Base-by-base conservation (phyloP, 305 asterid genomes). In the Rubia tinctorum region DNA sequence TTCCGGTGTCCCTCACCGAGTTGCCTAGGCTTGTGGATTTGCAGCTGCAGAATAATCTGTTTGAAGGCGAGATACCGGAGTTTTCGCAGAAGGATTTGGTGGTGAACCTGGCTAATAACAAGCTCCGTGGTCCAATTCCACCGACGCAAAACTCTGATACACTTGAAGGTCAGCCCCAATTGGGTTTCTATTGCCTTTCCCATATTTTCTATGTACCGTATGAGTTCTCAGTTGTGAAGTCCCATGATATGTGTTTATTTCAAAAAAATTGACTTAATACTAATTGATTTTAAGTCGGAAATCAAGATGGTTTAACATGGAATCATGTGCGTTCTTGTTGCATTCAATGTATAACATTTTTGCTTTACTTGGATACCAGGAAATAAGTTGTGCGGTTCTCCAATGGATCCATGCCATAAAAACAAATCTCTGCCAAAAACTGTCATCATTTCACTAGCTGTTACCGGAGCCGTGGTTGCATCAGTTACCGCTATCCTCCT, bases 71-170 rank as follows among this genome's bases (percentile, higher is more conserved):
- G 3, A 84, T 92, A 67, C 98, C 93, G 0, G 88, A 86, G 27
- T 86, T 92, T 83, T 56, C 73, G 84, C 98, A 86, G 83, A 49
- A 43, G 68, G 70, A 61, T 75, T 75, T 90, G 73, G 34, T 7
- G 0, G 88, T 80, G n/a, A 80, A 90, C 59, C 78, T 88, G 42
- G 75, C 92, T 1, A 73, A 84, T 14, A 93, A 93, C 76, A 73
- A 61, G 77, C 91, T 93, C 66, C 75, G 78, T 56, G 98, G 97
- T 23, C 55, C 80, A 17, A 75, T 90, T 44, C 97, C 97, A 0
- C 76, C 40, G 51, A 69, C 69, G 18, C 83, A 83, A 78, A 79
- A 72, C 58, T 76, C 86, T 17, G 82, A 60, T 80, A 78, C 86
- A 15, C 87, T 92, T 76, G 49, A 40, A 18, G 97, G 97, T 90